Conservation (phyloP, 148 eudicot genomes). For the Agrostemma githago region DNA sequence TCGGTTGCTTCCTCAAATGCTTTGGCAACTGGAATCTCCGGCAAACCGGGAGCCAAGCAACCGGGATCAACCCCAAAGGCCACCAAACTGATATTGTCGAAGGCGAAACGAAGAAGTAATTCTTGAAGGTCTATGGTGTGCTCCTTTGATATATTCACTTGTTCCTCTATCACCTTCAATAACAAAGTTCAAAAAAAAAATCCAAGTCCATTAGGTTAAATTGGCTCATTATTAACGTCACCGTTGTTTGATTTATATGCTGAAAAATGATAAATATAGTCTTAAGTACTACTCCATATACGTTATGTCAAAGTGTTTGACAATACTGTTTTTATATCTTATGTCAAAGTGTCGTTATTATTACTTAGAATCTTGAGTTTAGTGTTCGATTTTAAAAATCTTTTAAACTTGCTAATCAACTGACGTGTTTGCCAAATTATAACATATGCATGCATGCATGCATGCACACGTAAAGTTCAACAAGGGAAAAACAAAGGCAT, state of each 20-base stretch:
- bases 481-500: not conserved
- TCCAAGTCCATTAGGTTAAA: too few relatives aligned
- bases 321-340: too few relatives aligned
- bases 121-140: slow-evolving; percentile 47
- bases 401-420: too few relatives aligned
- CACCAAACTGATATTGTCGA: slow-evolving; percentile 49
- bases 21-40: slow-evolving; percentile 49
- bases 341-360: too few relatives aligned
- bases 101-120: slow-evolving; percentile 48
- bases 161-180: slow-evolving; percentile 32
- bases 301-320: too few relatives aligned
- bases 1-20: slow-evolving; percentile 63
- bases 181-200: too few relatives aligned
- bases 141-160: slow-evolving; percentile 10
- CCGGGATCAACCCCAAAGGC: slow-evolving; percentile 59
- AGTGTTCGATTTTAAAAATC: too few relatives aligned
- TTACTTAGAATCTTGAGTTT: too few relatives aligned
- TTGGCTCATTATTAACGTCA: too few relatives aligned
- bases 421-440: not conserved
- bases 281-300: too few relatives aligned
- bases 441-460: not conserved
- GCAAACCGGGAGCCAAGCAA: slow-evolving; percentile 37
- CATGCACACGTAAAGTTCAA: not conserved
- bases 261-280: too few relatives aligned
- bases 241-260: too few relatives aligned